Conservation (phyloP, 129 eudicot species). For the Sambucus nigra region DNA sequence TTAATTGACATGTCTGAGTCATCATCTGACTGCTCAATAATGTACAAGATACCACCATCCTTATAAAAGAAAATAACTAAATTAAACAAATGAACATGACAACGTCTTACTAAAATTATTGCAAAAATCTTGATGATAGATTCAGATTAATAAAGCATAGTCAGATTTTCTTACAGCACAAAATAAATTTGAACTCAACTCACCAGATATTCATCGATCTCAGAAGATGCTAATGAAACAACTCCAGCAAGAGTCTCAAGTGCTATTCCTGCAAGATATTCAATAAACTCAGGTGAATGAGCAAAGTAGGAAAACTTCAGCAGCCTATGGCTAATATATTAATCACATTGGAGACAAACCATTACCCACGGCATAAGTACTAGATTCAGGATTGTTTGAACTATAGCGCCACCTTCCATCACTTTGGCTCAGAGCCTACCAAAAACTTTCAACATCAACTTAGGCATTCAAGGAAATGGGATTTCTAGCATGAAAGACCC, state of each 20-base stretch:
- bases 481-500: neutral
- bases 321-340: neutral
- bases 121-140: neutral
- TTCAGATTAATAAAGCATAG: neutral
- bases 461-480: slow-evolving; percentile 8
- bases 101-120: no score
- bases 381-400: slow-evolving; percentile 76
- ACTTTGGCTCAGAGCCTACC: slow-evolving; percentile 78
- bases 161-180: neutral
- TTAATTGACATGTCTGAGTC: no score
- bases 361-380: slow-evolving; percentile 79
- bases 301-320: neutral
- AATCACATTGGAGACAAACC: neutral
- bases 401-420: slow-evolving; percentile 97
- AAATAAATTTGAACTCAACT: slow-evolving; percentile 10
- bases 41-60: neutral
- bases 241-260: slow-evolving; percentile 83
- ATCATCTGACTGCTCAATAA: no score
- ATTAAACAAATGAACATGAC: neutral
- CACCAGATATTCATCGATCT: slow-evolving; percentile 58
- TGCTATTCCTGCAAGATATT: slow-evolving; percentile 58
- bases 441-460: slow-evolving; percentile 16
- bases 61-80: no score
- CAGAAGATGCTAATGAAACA: slow-evolving; percentile 68
- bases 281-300: slow-evolving; percentile 1